A percentile compares a stretch with the other conserved stretches of the same genome.
phyloP scores from a whole-genome alignment of 805 yeast genomes.

The Cyberlindnera saturnus region DNA sequence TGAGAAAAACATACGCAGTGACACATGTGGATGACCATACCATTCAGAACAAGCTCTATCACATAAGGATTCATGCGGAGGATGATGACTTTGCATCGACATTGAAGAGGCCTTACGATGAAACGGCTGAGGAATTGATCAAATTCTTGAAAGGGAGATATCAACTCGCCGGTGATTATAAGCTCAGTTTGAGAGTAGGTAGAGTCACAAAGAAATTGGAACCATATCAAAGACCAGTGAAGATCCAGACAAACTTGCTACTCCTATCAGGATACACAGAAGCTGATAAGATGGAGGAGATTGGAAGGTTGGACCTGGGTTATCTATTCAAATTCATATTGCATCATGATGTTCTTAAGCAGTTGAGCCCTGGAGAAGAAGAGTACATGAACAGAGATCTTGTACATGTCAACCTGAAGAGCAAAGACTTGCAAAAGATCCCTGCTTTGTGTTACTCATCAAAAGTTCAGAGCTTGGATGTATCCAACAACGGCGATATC shows the following conservation, averaged over 20 bases:
- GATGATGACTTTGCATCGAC: constrained; percentile 83
- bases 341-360: constrained; percentile 55
- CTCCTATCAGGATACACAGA: constrained; percentile 73
- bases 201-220: constrained; percentile 68
- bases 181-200: constrained; percentile 70
- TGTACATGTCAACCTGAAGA: constrained; percentile 65
- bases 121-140: constrained; percentile 70
- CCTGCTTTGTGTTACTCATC: constrained; percentile 80
- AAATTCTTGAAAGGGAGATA: constrained; percentile 71
- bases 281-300: constrained; percentile 66
- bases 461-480: constrained; percentile 76
- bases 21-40: constrained; percentile 23
- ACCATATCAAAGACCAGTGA: constrained; percentile 67
- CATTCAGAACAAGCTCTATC: constrained; percentile 26
- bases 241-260: constrained; percentile 67
- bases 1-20: constrained; percentile 30
- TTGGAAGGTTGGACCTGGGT: constrained; percentile 81
- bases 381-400: constrained; percentile 58
- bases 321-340: constrained; percentile 77
- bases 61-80: constrained; percentile 70
- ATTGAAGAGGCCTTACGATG: constrained; percentile 69
- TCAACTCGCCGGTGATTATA: constrained; percentile 64
- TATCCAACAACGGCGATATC: constrained; percentile 82
- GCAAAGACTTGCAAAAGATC: constrained; percentile 72
- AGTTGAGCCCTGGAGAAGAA: constrained; percentile 63